A percentile compares a stretch with the other conserved stretches of the same genome.
These are phyloP conservation scores for Silybum marianum DNA, from an alignment of 129 eudicot genomes.

Conservation along the genomic window DNA sequence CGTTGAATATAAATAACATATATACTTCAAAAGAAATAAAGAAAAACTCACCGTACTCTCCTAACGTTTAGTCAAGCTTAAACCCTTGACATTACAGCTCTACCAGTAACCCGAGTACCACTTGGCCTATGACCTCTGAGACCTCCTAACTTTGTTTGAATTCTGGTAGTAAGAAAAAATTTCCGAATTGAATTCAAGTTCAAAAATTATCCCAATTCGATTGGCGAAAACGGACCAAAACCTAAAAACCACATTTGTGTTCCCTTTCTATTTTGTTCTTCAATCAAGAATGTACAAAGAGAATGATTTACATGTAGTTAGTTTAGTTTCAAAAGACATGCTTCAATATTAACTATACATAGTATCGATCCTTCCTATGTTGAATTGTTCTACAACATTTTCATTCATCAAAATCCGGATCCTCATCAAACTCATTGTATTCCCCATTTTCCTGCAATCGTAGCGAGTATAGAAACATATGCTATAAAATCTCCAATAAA, in stretches of 20 bases:
- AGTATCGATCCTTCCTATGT: neutral
- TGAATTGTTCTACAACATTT: slow-evolving; percentile 7
- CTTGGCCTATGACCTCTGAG: neutral
- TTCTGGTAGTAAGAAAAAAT: too few species aligned
- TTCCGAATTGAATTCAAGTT: neutral
- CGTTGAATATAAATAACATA: too few species aligned
- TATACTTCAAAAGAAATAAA: too few species aligned
- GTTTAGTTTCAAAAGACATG: slow-evolving; percentile 8
- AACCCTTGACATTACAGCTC: too few species aligned
- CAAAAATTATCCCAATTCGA: neutral
- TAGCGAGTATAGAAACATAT: neutral
- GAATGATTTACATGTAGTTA: slow-evolving; percentile 20
- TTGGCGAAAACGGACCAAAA: neutral
- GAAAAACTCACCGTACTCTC: too few species aligned
- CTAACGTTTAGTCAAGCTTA: too few species aligned
- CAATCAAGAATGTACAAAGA: slow-evolving; percentile 19
- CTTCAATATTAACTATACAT: slow-evolving; percentile 24
- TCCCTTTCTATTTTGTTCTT: neutral
- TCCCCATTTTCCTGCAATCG: slow-evolving; percentile 72
- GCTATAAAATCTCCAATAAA: neutral
- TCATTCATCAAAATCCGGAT: slow-evolving; percentile 56
- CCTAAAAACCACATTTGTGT: slow-evolving; percentile 20
- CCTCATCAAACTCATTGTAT: slow-evolving; percentile 46
- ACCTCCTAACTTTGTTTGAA: neutral
- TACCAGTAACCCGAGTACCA: neutral